Base-by-base conservation (phyloP, 352 stramenopile genomes). In the Blastocystis sp. region DNA sequence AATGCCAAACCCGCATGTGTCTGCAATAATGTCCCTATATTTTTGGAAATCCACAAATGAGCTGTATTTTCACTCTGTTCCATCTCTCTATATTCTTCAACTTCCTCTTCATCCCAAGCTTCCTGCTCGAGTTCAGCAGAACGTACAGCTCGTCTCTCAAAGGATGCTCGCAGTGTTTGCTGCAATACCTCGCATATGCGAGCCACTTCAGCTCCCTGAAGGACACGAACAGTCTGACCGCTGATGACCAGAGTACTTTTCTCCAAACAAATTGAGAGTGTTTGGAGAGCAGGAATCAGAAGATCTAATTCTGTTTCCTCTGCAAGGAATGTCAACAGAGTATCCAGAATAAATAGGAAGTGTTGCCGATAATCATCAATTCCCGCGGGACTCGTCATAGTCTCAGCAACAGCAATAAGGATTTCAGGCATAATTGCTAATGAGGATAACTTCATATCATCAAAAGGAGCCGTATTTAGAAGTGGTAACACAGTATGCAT, bases 51-150 rank as follows among this genome's bases (percentile, higher is more conserved):
- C n/a, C 27, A 27, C 4, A 61, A 77, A 43, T 87, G 43, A 24
- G 59, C 37, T 21, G 24, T 42, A 54, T 87, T 87, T 42, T 87
- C 77, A 37, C 42, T 49, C n/a, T 87, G 32, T 54, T 87, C 77
- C 5, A 78, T 56, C 39, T 87, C 59, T 21, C 67, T 49, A 54
- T 51, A 78, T 51, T 87, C 77, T 32, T 87, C 77, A 21, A 78
- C 54, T 54, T 87, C 77, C 65, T 87, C 77, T 54, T 87, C 77
- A 46, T 87, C 77, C 59, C 59, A 87, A 0, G 49, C 59, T 42
- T 87, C 77, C 16, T 69, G 42, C 56, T 87, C 77, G 46, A 87
- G 35, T n/a, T 78, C 77, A 7, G 71, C 71, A 24, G 43, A 65
- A 4, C 43, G 71, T 24, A 83, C 27, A 16, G 71, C 71, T 32